Evolutionary conservation across 495 filamentous ascomycete genomes (phyloP).

Genomic region (Penicillium flavigenum): DNA sequence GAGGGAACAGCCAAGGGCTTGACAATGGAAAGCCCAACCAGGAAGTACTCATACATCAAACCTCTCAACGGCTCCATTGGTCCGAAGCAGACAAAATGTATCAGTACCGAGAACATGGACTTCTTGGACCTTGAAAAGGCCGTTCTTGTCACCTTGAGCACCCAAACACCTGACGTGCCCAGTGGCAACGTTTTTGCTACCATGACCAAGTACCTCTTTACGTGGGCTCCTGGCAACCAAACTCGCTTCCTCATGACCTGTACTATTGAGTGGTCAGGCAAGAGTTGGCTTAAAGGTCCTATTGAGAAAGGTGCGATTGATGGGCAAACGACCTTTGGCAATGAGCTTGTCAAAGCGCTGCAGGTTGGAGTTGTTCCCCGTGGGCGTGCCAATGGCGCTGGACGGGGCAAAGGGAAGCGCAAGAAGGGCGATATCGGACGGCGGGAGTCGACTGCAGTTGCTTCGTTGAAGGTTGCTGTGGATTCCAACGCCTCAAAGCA

Average conservation of each 20-base stretch:
- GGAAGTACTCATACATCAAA: constrained; percentile 88
- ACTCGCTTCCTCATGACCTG: constrained; percentile 84
- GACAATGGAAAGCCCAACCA: constrained; percentile 66
- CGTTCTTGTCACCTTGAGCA: constrained; percentile 72
- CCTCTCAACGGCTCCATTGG: constrained; percentile 81
- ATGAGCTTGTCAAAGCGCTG: constrained; percentile 70
- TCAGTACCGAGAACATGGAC: constrained; percentile 80
- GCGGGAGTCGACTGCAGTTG: constrained; percentile 34
- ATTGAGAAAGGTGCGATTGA: constrained; percentile 96
- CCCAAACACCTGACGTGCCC: constrained; percentile 93
- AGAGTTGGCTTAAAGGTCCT: constrained; percentile 96
- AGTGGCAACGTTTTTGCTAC: constrained; percentile 86
- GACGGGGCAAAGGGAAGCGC: constrained; percentile 48
- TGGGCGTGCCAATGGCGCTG: constrained; percentile 41
- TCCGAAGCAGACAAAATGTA: constrained; percentile 93
- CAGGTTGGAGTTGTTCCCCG: constrained; percentile 68
- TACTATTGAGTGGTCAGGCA: constrained; percentile 92
- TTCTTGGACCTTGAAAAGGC: constrained; percentile 83
- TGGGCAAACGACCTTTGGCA: constrained; percentile 78
- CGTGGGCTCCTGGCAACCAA: constrained; percentile 81
- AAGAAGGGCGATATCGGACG: constrained; percentile 53
- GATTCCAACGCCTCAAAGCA: constrained; percentile 40
- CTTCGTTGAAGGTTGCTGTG: constrained; percentile 45
- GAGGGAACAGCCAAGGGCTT: constrained; percentile 77
- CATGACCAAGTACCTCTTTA: constrained; percentile 92